Percentiles rank a stretch among this genome's conserved stretches.
phyloP scores from a whole-genome alignment of 2,329 filamentous ascomycete species.

The Cladosporium phlei region DNA sequence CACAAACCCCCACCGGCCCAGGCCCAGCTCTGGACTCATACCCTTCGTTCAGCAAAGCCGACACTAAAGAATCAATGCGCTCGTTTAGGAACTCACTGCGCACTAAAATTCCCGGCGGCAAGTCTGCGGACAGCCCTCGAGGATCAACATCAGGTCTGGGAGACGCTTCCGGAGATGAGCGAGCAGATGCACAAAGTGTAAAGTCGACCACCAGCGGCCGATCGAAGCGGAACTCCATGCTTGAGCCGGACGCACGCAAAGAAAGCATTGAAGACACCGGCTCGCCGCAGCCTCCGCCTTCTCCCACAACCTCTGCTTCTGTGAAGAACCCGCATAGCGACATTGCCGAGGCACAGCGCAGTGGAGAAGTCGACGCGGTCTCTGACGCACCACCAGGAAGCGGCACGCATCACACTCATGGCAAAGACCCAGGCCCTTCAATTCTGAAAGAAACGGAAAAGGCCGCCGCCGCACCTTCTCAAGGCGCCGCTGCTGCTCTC shows the following conservation, averaged over 20 bases:
- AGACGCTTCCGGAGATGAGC: constrained; percentile 56
- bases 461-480: constrained; percentile 8
- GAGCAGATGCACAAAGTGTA: constrained; percentile 69
- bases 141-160: constrained; percentile 61
- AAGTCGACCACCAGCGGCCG: constrained; percentile 61
- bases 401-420: constrained; percentile 45
- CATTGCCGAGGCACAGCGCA: constrained; percentile 73
- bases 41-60: constrained; percentile 85
- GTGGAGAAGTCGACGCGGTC: constrained; percentile 88
- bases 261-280: constrained; percentile 20
- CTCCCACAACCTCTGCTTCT: constrained; percentile 73
- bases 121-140: constrained; percentile 69
- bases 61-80: constrained; percentile 86
- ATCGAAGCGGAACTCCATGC: constrained; percentile 20
- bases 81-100: constrained; percentile 76
- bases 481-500: constrained; percentile 27
- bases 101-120: constrained; percentile 77
- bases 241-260: constrained; percentile 20
- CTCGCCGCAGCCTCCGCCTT: constrained; percentile 61
- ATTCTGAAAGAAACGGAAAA: constrained; percentile 74
- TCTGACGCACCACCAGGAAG: constrained; percentile 78
- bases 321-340: constrained; percentile 65
- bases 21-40: constrained; percentile 71
- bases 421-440: constrained; percentile 72
- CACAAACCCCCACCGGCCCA: constrained; percentile 40